phyloP scores from a whole-genome alignment of 164 flowering plant species.

The grape (Vitis vinifera) region ASM3070453v1 NC_081821.1:9743001-9743500 shows the following conservation, averaged over 20 bases:
- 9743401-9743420: too few species aligned
- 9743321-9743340: too few species aligned
- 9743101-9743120: conserved; percentile 18
- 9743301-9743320: too few species aligned
- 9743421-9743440: too few species aligned
- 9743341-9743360: too few species aligned
- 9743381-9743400: too few species aligned
- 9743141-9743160: not conserved
- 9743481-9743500: too few species aligned
- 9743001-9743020: not conserved
- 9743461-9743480: too few species aligned
- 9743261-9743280: not conserved
- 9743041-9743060: too few species aligned
- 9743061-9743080: not conserved
- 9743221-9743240: not conserved
- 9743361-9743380: too few species aligned
- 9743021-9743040: not conserved
- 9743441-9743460: too few species aligned
- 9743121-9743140: not conserved
- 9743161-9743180: not conserved
- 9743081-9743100: conserved; percentile 13
- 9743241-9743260: not conserved
- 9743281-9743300: not conserved
- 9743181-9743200: not conserved
- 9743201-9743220: not conserved